Evolutionary conservation across 2,329 filamentous ascomycete species (phyloP).

Genomic region (Boeremia exigua): DNA sequence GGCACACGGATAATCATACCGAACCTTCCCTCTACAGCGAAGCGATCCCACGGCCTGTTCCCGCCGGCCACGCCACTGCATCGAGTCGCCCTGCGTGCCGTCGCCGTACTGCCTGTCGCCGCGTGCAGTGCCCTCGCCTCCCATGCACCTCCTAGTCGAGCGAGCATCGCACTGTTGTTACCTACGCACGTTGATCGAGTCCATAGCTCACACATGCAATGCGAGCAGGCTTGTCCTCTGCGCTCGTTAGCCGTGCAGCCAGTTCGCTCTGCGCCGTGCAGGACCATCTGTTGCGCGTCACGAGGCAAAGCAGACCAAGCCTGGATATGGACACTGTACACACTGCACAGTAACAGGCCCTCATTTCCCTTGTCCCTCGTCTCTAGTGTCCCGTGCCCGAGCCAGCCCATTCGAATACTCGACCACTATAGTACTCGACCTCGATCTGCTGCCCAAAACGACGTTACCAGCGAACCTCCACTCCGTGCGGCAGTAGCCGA

Average conservation of each 20-base stretch:
- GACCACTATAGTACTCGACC: not conserved
- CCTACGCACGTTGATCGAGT: not conserved
- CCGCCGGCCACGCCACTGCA: not conserved
- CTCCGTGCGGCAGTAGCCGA: conserved; percentile 13
- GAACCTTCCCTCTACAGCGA: conserved; percentile 8
- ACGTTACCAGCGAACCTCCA: not conserved
- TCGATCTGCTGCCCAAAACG: conserved; percentile 2
- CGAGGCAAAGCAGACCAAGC: not conserved
- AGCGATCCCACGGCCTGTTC: no score
- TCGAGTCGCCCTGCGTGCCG: conserved; percentile 4
- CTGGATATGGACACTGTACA: not conserved
- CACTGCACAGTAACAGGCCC: conserved; percentile 6
- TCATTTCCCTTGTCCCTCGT: not conserved
- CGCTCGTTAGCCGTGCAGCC: not conserved
- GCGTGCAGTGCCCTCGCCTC: not conserved
- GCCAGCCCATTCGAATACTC: conserved; percentile 12
- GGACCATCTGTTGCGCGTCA: conserved; percentile 1
- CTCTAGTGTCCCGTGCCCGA: not conserved
- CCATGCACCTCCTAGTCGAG: no score
- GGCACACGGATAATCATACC: conserved; percentile 3
- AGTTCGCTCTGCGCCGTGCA: conserved; percentile 3
- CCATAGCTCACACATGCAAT: not conserved
- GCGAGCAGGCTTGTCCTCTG: not conserved
- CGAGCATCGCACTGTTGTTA: no score
- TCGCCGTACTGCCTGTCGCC: not conserved